These are phyloP conservation scores for Venustampulla echinocandica DNA, from an alignment of 495 filamentous ascomycete species.

Conservation along the genomic window DNA sequence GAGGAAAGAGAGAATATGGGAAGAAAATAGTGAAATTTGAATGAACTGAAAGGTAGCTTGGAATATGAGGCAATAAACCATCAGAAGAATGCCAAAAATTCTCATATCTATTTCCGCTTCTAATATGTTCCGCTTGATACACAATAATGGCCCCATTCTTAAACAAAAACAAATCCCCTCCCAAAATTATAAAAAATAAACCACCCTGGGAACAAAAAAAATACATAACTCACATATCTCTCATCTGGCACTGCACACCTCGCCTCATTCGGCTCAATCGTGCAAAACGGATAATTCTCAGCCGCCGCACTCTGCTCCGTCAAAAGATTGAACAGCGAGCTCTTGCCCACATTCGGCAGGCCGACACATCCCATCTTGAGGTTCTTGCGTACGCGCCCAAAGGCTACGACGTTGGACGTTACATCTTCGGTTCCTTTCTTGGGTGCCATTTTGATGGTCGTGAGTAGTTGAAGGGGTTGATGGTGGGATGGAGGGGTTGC, in stretches of 20 bases:
- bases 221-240: constrained; percentile 17
- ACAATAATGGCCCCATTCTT: background rate
- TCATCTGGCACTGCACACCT: constrained; percentile 24
- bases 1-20: background rate
- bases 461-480: background rate
- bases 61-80: background rate
- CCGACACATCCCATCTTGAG: constrained; percentile 28
- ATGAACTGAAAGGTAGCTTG: background rate
- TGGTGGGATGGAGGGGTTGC: background rate
- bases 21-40: background rate
- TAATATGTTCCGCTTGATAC: background rate
- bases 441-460: constrained; percentile 17
- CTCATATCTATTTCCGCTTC: background rate
- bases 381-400: constrained; percentile 22
- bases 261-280: constrained; percentile 27
- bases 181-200: too few relatives aligned
- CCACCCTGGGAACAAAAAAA: background rate
- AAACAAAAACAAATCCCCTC: background rate
- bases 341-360: constrained; percentile 32
- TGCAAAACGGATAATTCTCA: constrained; percentile 26
- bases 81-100: background rate
- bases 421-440: constrained; percentile 21
- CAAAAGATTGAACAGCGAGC: constrained; percentile 24
- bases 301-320: constrained; percentile 24
- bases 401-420: constrained; percentile 22